Conservation (phyloP, 2,329 filamentous ascomycete genomes). For the Microsporum canis region DNA sequence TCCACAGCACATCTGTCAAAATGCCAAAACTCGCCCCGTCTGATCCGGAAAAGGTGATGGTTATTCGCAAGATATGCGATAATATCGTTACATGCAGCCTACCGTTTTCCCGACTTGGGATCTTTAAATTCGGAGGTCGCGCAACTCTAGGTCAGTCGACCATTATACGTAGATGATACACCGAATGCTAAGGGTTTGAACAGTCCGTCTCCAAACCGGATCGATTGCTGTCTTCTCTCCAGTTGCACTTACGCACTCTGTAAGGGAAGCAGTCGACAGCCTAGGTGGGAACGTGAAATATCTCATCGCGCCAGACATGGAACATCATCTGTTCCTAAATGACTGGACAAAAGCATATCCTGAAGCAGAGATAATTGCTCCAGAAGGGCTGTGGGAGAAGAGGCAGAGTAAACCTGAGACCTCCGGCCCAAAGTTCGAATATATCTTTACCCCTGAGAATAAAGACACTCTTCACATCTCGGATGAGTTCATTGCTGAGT, state of each 20-base stretch:
- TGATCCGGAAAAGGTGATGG: constrained; percentile 74
- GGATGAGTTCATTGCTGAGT: constrained; percentile 74
- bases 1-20: neutral
- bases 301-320: constrained; percentile 74
- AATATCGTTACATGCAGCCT: constrained; percentile 51
- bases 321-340: constrained; percentile 90
- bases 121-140: constrained; percentile 71
- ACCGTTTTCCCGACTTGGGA: constrained; percentile 73
- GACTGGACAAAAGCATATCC: constrained; percentile 75
- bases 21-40: constrained; percentile 44
- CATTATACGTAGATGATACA: neutral
- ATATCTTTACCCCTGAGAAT: constrained; percentile 53
- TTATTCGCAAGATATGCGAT: constrained; percentile 66
- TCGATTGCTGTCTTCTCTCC: constrained; percentile 84
- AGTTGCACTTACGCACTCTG: constrained; percentile 66
- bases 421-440: constrained; percentile 51
- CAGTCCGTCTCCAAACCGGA: constrained; percentile 68
- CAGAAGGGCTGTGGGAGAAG: constrained; percentile 74
- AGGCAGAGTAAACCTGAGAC: constrained; percentile 49
- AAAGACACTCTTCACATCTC: constrained; percentile 46
- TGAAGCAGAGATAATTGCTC: constrained; percentile 65
- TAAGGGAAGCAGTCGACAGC: constrained; percentile 49
- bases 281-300: constrained; percentile 65
- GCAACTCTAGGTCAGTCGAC: constrained; percentile 61
- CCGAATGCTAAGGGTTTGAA: neutral